Evolutionary conservation across 768 basidiomycete genomes (phyloP), one percentile per base, ranked within the genome.

Genomic region (Auriculariales sp.): DNA sequence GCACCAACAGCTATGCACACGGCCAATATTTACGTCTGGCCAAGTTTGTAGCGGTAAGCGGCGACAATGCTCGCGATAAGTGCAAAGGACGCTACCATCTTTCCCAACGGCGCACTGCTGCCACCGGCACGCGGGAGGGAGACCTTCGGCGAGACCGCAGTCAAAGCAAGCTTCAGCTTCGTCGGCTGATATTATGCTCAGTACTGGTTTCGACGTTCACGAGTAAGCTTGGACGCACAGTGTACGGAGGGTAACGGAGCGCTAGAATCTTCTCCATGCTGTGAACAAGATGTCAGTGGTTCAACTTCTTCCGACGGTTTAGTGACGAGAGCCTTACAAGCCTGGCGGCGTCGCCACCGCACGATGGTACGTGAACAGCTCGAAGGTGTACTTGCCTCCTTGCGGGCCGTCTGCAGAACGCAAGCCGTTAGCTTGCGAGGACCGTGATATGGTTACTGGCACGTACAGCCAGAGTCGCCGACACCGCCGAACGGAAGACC

Each of bases 401-500:
- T 83, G 78, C 49, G 71, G 68, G 11, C 88, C 80, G 51, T 70
- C 85, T 82, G 31, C 31, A 15, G 9, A 32, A 7, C 9, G 15
- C 9, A 32, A 32, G 9, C n/a, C 29, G 11, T 33, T 34, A 2
- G 45, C 42, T 44, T 36, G 29, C 29, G 48, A 25, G 44, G 2
- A 27, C 17, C 28, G 6, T 3, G 28, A 19, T 25, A 32, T 48
- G 49, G 48, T 44, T 32, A 9, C 31, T 31, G 14, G n/a, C 3
- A 59, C 81, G 55, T 61, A 86, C 85, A 74, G 62, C 86, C 86
- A 57, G 80, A 83, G 3, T 70, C 65, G 2, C 85, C 85, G 36
- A 74, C 69, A 27, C 85, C 85, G 32, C 85, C 85, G 52, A 88
- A 83, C 6, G 86, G 84, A 28, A 86, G n/a, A n/a, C n/a, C n/a